These are phyloP conservation scores for Mortierella sp. DNA, from an alignment of 371 early-diverging fungal genomes.

Conservation along the genomic window DNA sequence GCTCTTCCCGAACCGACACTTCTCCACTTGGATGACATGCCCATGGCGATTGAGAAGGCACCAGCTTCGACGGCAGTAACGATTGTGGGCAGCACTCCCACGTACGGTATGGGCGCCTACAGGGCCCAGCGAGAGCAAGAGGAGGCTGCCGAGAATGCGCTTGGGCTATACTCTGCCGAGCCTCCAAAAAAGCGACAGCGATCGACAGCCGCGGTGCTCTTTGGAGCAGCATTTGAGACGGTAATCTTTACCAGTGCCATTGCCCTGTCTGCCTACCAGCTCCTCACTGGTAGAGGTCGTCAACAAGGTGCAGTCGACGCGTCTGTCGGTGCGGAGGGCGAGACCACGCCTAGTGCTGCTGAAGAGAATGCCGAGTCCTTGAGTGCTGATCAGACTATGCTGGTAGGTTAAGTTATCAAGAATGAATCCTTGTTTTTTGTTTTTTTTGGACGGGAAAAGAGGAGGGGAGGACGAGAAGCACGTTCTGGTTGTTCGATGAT, in stretches of 20 bases:
- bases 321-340: neutral
- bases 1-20: neutral
- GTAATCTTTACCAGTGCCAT: constrained; percentile 57
- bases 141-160: neutral
- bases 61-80: constrained; percentile 35
- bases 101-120: constrained; percentile 34
- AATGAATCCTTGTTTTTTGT: neutral
- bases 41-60: constrained; percentile 16
- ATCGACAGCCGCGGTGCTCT: constrained; percentile 36
- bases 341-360: neutral
- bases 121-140: constrained; percentile 22
- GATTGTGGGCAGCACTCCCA: constrained; percentile 39
- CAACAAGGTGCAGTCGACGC: constrained; percentile 16
- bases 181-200: constrained; percentile 47
- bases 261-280: constrained; percentile 52
- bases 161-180: constrained; percentile 23
- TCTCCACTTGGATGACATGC: constrained; percentile 7
- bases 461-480: neutral
- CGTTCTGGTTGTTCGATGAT: neutral
- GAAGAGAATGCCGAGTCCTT: neutral
- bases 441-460: neutral
- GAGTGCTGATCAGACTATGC: constrained; percentile 9
- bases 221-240: constrained; percentile 56
- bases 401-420: constrained; percentile 12
- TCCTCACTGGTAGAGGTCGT: constrained; percentile 48